These are phyloP conservation scores for Trametopsis cervina DNA, from an alignment of 768 basidiomycete species.

Conservation along the genomic window DNA sequence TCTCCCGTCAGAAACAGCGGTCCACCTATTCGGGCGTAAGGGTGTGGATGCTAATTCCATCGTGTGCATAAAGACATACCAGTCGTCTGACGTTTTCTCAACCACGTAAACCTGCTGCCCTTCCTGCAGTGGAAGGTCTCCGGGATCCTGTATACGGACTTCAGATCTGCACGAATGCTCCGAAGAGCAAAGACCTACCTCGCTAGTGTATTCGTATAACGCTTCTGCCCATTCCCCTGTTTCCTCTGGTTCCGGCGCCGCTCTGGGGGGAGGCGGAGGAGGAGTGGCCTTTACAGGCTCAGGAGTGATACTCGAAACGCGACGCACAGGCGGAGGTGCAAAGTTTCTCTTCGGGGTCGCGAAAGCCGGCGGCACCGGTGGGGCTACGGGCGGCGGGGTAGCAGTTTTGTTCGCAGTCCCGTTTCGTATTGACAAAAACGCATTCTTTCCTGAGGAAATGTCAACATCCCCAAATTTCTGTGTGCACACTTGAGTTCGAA, in stretches of 20 bases:
- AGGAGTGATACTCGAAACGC: slow-evolving; percentile 16
- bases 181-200: slow-evolving; percentile 30
- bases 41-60: no score
- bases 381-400: slow-evolving; percentile 27
- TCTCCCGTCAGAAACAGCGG: slow-evolving; percentile 20
- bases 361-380: slow-evolving; percentile 36
- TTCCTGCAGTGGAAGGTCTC: slow-evolving; percentile 54
- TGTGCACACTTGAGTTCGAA: neutral
- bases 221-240: slow-evolving; percentile 72
- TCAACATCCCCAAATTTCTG: slow-evolving; percentile 61
- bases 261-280: slow-evolving; percentile 22
- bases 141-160: slow-evolving; percentile 46
- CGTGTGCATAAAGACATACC: no score
- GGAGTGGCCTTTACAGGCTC: slow-evolving; percentile 9
- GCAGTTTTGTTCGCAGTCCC: slow-evolving; percentile 35
- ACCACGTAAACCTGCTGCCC: slow-evolving; percentile 55
- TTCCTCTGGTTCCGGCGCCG: slow-evolving; percentile 27
- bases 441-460: slow-evolving; percentile 40
- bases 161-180: slow-evolving; percentile 5
- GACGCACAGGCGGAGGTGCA: slow-evolving; percentile 49
- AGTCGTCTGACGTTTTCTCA: slow-evolving; percentile 67
- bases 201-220: slow-evolving; percentile 66
- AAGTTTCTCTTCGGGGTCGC: slow-evolving; percentile 36
- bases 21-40: no score
- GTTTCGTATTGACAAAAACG: slow-evolving; percentile 40